Percentiles rank a stretch among this genome's conserved stretches.
Evolutionary conservation across 2,329 filamentous ascomycete genomes (phyloP).

Genomic region (Penicillium sp.): DNA sequence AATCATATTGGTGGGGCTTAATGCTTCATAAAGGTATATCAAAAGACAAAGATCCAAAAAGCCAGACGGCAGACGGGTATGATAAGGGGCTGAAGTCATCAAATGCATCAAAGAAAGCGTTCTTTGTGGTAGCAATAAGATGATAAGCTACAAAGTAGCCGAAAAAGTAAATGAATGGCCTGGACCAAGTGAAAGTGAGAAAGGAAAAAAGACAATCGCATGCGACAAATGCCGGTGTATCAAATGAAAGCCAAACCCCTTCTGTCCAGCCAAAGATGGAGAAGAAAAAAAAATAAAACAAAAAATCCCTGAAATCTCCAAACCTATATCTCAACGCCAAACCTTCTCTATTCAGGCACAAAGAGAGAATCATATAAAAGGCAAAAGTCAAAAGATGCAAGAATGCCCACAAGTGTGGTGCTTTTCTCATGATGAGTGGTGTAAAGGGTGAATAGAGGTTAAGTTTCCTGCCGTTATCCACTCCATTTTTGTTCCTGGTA

Average conservation of each 20-base stretch:
- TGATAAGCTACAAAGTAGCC: neutral
- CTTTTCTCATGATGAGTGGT: slow-evolving; percentile 5
- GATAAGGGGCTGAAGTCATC: slow-evolving; percentile 9
- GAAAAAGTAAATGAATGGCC: neutral
- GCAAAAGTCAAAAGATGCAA: neutral
- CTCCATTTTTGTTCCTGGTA: slow-evolving; percentile 34
- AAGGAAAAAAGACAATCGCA: neutral
- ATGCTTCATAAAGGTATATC: slow-evolving; percentile 1
- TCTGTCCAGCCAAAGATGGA: neutral
- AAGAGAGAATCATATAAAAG: neutral
- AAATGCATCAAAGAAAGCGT: slow-evolving; percentile 7
- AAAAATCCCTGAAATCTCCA: slow-evolving; percentile 6
- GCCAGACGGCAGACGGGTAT: slow-evolving; percentile 11
- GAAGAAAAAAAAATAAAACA: neutral
- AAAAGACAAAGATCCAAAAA: slow-evolving; percentile 1
- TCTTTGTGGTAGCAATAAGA: neutral
- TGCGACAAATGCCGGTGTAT: slow-evolving; percentile 1
- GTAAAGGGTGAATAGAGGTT: neutral
- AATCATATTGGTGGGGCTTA: slow-evolving; percentile 2
- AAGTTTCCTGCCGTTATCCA: slow-evolving; percentile 8
- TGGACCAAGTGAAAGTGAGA: neutral
- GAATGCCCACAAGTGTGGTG: slow-evolving; percentile 6
- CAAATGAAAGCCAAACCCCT: neutral
- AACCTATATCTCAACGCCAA: slow-evolving; percentile 29
- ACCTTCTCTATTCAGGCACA: slow-evolving; percentile 21